Evolutionary conservation across 352 stramenopile genomes (phyloP).

Genomic region (Pythium aquatile): DNA sequence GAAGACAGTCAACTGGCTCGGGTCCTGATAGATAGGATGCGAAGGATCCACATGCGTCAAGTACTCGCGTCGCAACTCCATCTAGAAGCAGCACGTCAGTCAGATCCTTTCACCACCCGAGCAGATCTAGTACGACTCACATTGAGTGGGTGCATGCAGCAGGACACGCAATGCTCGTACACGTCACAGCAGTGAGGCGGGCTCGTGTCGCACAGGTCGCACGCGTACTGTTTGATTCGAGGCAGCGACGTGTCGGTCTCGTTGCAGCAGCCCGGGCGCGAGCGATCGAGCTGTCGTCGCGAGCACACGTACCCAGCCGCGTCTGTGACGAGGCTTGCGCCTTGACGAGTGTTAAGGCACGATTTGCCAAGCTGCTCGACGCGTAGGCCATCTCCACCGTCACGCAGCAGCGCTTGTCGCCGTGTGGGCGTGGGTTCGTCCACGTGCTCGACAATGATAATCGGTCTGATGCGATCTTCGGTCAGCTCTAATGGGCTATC

Average conservation of each 20-base stretch:
- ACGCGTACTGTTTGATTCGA: conserved; percentile 58
- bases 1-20: conserved; percentile 58
- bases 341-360: conserved; percentile 64
- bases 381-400: conserved; percentile 48
- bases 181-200: conserved; percentile 67
- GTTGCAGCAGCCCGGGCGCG: conserved; percentile 57
- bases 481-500: conserved; percentile 42
- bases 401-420: conserved; percentile 43
- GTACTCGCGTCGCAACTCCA: conserved; percentile 54
- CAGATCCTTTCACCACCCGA: background rate
- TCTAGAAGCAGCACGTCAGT: conserved; percentile 26
- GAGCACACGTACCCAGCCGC: conserved; percentile 58
- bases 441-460: conserved; percentile 56
- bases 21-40: conserved; percentile 63
- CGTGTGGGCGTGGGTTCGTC: conserved; percentile 28
- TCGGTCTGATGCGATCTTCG: conserved; percentile 56
- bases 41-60: conserved; percentile 55
- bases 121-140: conserved; percentile 24
- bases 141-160: conserved; percentile 79
- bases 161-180: conserved; percentile 75
- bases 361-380: conserved; percentile 30
- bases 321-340: conserved; percentile 47
- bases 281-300: conserved; percentile 39
- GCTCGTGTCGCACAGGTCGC: conserved; percentile 60
- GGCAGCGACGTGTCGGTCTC: conserved; percentile 47